Conservation (phyloP, 805 yeast species). For the Saccharomyces mikatae region DNA sequence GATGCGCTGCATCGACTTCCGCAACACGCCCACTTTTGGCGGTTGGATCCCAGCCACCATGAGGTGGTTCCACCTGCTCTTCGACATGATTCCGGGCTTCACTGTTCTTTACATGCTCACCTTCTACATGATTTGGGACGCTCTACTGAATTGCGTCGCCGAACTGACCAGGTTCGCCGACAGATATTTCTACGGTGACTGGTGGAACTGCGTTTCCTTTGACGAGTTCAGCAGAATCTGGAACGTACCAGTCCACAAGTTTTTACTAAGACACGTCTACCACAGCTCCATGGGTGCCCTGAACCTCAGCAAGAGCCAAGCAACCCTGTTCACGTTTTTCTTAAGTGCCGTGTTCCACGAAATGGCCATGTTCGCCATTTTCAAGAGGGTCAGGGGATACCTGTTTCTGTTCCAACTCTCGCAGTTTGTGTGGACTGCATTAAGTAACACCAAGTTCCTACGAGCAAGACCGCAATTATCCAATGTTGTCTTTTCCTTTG, state of each 20-base stretch:
- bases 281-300: constrained; percentile 79
- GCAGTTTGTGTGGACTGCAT: constrained; percentile 70
- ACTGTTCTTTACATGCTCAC: constrained; percentile 64
- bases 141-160: constrained; percentile 81
- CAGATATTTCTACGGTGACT: constrained; percentile 86
- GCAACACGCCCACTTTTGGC: constrained; percentile 23
- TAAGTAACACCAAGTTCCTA: constrained; percentile 54
- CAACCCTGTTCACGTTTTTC: constrained; percentile 71
- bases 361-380: constrained; percentile 82
- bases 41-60: constrained; percentile 14
- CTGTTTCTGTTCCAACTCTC: constrained; percentile 73
- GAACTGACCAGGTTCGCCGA: constrained; percentile 84
- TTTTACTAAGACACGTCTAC: constrained; percentile 85
- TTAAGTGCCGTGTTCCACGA: constrained; percentile 84
- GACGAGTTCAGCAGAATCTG: constrained; percentile 87
- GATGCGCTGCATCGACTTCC: constrained; percentile 45
- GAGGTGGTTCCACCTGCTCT: constrained; percentile 34
- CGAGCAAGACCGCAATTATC: constrained; percentile 54
- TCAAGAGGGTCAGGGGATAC: constrained; percentile 73
- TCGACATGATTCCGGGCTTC: constrained; percentile 76
- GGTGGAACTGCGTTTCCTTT: constrained; percentile 98
- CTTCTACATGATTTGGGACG: constrained; percentile 92
- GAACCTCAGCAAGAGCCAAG: constrained; percentile 53
- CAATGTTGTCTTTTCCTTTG: constrained; percentile 82
- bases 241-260: constrained; percentile 90